Base-by-base conservation (phyloP, 805 yeast genomes). In the Saccharomycopsis lassenensis region DNA sequence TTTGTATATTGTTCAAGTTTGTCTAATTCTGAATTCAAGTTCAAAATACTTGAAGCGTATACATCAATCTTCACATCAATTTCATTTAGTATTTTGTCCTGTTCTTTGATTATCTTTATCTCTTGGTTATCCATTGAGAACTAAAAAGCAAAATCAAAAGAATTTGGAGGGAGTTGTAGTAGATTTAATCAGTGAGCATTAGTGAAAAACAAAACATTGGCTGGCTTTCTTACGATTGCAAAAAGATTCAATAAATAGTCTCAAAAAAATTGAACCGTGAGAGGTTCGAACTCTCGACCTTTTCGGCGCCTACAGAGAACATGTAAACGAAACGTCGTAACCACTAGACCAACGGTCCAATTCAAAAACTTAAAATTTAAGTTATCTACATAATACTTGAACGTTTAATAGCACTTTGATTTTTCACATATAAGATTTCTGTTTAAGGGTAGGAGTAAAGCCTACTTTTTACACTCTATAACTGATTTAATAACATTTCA, bases 81-180 rank as follows among this genome's bases (percentile, higher is more conserved):
- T 2, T 47, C 42, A 5, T 25, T 17, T 2, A 48, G 41, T 7
- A 55, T 41, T 11, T 36, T 46, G 22, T 46, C 43, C 3, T 58
- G 49, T n/a, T 55, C 44, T 37, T 48, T 52, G 2, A 60, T 42
- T 2, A 57, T 45, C 12, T 51, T 41, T 5, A 56, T 34, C 33
- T 58, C 63, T 32, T 52, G 58, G 3, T 45, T 37, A 28, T 57
- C 59, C 62, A 58, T 58, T n/a, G n/a, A n/a, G n/a, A n/a, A n/a
- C n/a, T 11, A 17, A 29, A 18, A 14, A 18, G 25, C 12, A 29
- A 25, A 25, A 25, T 16, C 22, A 29, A 31, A 19, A 31, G 24
- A 32, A 17, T 10, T 19, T n/a, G n/a, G n/a, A n/a, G n/a, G n/a
- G n/a, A n/a, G n/a, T n/a, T n/a, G n/a, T n/a, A n/a, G n/a, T n/a